Base-by-base conservation (phyloP, 371 early-diverging fungal species). In the Rhizopus stolonifer region DNA sequence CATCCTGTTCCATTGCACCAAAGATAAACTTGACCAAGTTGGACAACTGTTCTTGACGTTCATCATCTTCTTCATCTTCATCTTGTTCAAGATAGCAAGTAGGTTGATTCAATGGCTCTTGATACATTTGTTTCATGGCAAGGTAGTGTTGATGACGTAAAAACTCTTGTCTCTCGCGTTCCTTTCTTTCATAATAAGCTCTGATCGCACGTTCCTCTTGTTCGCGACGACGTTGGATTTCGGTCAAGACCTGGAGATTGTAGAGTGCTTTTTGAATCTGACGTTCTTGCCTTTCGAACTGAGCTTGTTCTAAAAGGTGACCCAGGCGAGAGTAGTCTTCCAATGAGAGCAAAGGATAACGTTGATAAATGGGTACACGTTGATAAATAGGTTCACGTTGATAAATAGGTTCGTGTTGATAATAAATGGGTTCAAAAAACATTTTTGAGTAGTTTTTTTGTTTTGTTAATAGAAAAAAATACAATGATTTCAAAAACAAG, bases 271-370 rank as follows among this genome's bases (percentile, higher is more conserved):
- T 46, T 43, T 51, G 33, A 21, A 56, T 32, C 36, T 51, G 61
- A 11, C 51, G 52, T 23, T 48, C 31, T 51, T 64, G 43, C 17
- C 31, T 29, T 29, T 29, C 52, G 11, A 39, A 34, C 31, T 49
- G 38, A n/a, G 44, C 48, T 52, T 45, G 61, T 31, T 49, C 44
- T 36, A 66, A 56, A 10, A 69, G 24, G 5, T 15, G 29, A 38
- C 69, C 65, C 1, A 72, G 47, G 43, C 64, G 67, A 14, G 60
- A 18, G 21, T 72, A 72, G 47, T 72, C 70, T 25, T 64, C 64
- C 33, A 72, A 32, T 15, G 65, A 59, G 25, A 64, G 42, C 29
- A 29, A 42, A 22, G 48, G 22, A 8, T 46, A 38, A 31, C 9
- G 22, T 21, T 42, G 42, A 9, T 7, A 21, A 15, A 1, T 9